phyloP scores from a whole-genome alignment of 2,329 filamentous ascomycete genomes.

The Colletotrichum lindemuthianum region DNA sequence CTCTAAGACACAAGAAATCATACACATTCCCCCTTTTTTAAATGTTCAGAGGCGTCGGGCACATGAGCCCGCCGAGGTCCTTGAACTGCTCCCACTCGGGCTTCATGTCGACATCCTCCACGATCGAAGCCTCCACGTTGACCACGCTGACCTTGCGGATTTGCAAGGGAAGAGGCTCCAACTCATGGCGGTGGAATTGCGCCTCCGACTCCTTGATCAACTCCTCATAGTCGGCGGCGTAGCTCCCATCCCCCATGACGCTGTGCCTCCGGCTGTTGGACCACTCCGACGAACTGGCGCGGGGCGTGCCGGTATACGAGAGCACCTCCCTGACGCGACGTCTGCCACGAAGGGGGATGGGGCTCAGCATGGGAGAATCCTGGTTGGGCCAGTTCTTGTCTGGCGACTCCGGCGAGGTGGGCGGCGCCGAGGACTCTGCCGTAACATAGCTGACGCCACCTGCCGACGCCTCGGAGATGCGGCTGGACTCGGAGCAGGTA shows the following conservation, averaged over 20 bases:
- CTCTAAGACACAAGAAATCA: background rate
- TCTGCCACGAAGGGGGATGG: constrained; percentile 41
- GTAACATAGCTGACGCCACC: constrained; percentile 43
- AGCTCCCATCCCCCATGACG: constrained; percentile 30
- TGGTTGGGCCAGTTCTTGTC: constrained; percentile 25
- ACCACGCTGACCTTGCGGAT: constrained; percentile 36
- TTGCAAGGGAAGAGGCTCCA: constrained; percentile 35
- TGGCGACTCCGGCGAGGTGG: constrained; percentile 39
- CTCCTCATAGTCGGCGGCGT: constrained; percentile 41
- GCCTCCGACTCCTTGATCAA: constrained; percentile 38
- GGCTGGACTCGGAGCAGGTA: constrained; percentile 37
- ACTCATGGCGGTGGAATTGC: constrained; percentile 28
- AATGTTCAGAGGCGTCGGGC: constrained; percentile 20
- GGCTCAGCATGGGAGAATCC: constrained; percentile 29
- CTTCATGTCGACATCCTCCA: constrained; percentile 40
- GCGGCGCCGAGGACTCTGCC: constrained; percentile 40
- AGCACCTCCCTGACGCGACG: constrained; percentile 40
- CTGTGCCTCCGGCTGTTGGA: constrained; percentile 12
- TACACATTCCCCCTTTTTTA: background rate
- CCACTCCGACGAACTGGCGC: constrained; percentile 2
- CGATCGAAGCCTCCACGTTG: constrained; percentile 12
- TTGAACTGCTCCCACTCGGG: constrained; percentile 59
- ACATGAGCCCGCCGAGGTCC: constrained; percentile 56
- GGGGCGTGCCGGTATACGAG: constrained; percentile 12
- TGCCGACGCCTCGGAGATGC: constrained; percentile 39